Conservation (phyloP, 2,329 filamentous ascomycete genomes). For the Paracoccidioides brasiliensis region DNA sequence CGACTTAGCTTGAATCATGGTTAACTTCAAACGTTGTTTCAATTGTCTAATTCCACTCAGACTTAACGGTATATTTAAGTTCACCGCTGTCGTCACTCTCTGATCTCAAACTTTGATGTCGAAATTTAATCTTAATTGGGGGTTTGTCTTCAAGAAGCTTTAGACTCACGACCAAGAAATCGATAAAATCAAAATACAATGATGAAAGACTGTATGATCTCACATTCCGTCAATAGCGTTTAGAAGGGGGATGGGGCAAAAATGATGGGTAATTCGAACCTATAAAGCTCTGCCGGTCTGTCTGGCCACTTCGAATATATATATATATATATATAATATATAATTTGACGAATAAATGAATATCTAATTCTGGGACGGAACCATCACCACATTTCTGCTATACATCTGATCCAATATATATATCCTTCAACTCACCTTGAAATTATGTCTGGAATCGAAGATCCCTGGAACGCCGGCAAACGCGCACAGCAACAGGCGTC, state of each 20-base stretch:
- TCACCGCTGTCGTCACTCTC: too few species aligned
- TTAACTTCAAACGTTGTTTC: too few species aligned
- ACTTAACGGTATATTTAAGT: too few species aligned
- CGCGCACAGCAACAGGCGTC: neutral
- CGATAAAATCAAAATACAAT: neutral
- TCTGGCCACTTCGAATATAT: too few species aligned
- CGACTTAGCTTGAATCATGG: too few species aligned
- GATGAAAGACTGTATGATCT: neutral
- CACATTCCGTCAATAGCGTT: neutral
- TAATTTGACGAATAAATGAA: too few species aligned
- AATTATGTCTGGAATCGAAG: slow-evolving; percentile 8
- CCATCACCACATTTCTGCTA: neutral
- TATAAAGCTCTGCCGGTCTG: neutral
- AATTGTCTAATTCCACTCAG: too few species aligned
- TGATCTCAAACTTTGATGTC: too few species aligned
- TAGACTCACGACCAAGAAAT: neutral
- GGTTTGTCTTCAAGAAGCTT: neutral
- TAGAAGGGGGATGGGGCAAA: neutral
- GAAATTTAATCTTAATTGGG: too few species aligned
- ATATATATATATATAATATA: too few species aligned
- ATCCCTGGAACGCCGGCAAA: slow-evolving; percentile 4
- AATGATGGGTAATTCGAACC: neutral
- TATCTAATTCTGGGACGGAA: neutral
- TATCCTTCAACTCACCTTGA: neutral
- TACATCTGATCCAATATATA: neutral